These are phyloP conservation scores for Boletellus ananas DNA, from an alignment of 768 basidiomycete species.

Conservation along the genomic window DNA sequence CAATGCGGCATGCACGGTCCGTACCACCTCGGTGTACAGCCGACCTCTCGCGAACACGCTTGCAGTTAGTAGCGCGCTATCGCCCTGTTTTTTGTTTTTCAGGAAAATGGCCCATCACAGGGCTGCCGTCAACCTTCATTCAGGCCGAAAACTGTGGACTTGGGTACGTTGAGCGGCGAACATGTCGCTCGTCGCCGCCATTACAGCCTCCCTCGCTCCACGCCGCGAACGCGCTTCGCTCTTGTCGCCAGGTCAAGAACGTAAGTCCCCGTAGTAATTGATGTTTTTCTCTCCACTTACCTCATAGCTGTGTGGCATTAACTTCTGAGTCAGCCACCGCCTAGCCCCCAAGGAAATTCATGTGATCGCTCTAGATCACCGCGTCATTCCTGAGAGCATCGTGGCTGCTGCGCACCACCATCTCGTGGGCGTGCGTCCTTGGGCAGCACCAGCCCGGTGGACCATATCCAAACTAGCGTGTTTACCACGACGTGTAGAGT, in stretches of 20 bases:
- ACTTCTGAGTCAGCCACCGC: neutral
- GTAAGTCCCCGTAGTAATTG: conserved; percentile 21
- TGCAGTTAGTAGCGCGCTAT: neutral
- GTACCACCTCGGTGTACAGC: neutral
- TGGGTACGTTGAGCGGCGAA: conserved; percentile 23
- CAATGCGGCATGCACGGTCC: too few relatives aligned
- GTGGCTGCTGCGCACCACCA: neutral
- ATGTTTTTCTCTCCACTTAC: conserved; percentile 9
- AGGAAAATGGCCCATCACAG: neutral
- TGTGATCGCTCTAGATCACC: conserved; percentile 13
- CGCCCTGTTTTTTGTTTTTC: neutral
- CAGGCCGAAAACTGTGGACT: conserved; percentile 24
- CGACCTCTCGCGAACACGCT: neutral
- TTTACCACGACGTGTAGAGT: too few relatives aligned
- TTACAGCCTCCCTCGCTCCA: conserved; percentile 21
- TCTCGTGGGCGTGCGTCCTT: neutral
- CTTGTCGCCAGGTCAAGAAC: conserved; percentile 19
- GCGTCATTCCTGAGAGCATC: neutral
- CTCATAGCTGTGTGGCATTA: conserved; percentile 9
- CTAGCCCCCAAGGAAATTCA: conserved; percentile 1
- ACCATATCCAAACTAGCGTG: too few relatives aligned
- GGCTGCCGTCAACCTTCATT: neutral
- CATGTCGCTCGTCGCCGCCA: conserved; percentile 5
- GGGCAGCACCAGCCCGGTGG: neutral
- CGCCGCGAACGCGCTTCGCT: conserved; percentile 9